phyloP scores from a whole-genome alignment of 2,329 filamentous ascomycete genomes.

The Diaporthe amygdali region DNA sequence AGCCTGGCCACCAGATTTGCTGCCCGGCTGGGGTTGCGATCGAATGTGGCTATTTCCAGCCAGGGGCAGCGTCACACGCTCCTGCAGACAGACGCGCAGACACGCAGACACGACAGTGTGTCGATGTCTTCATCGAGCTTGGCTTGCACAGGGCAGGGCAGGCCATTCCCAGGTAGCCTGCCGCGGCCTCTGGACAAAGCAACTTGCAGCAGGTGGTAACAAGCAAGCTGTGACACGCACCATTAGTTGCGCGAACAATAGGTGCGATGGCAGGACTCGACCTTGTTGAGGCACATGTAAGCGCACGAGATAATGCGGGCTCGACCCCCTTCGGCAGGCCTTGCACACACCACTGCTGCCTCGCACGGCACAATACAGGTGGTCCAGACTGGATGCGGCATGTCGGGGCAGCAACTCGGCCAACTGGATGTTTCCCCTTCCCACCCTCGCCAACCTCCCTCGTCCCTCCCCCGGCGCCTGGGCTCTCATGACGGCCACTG shows the following conservation, averaged over 20 bases:
- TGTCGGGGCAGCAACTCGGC: background rate
- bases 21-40: background rate
- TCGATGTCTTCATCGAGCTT: background rate
- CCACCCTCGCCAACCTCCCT: background rate
- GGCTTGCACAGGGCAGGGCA: background rate
- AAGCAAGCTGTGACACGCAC: background rate
- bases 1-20: background rate
- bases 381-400: background rate
- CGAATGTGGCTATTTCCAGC: background rate
- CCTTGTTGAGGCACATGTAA: background rate
- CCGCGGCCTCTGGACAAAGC: background rate
- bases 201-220: background rate
- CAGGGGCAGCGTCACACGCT: background rate
- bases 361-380: background rate
- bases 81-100: background rate
- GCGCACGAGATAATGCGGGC: constrained; percentile 6
- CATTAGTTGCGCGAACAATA: background rate
- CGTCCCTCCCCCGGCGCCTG: constrained; percentile 5
- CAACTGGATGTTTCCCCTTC: constrained; percentile 2
- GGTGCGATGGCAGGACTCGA: background rate
- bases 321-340: background rate
- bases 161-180: too few relatives aligned
- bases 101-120: background rate
- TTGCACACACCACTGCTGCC: background rate
- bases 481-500: constrained; percentile 1